Evolutionary conservation across 179 eudicot genomes (phyloP).

Genomic region (Beta corolliflora): DNA sequence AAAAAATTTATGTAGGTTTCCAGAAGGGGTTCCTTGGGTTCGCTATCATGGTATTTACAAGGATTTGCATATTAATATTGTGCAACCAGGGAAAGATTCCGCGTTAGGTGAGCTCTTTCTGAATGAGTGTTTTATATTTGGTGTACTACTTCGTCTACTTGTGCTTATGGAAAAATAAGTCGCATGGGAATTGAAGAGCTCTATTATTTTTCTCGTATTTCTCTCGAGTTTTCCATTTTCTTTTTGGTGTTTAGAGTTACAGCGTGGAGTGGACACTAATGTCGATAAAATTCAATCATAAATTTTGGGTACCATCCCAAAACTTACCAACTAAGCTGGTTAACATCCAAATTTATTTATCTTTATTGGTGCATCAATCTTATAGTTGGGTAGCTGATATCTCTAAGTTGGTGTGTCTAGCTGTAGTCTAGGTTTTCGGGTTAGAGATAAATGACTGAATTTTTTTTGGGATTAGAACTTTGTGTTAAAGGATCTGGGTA

Average conservation of each 20-base stretch:
- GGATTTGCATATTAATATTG: constrained; percentile 63
- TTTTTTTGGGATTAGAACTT: neutral
- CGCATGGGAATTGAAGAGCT: neutral
- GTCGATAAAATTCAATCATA: neutral
- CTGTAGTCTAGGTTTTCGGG: neutral
- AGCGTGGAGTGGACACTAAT: neutral
- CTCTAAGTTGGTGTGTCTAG: neutral
- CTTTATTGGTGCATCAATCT: too few relatives aligned
- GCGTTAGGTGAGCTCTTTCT: constrained; percentile 56
- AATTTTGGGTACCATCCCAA: too few relatives aligned
- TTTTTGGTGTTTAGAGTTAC: neutral
- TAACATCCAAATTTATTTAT: too few relatives aligned
- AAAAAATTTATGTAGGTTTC: constrained; percentile 57
- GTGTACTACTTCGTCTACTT: too few relatives aligned
- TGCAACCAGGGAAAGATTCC: constrained; percentile 90
- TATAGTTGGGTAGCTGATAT: too few relatives aligned
- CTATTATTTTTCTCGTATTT: neutral
- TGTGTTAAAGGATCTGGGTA: neutral
- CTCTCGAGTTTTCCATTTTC: neutral
- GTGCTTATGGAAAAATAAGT: neutral
- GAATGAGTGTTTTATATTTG: too few relatives aligned
- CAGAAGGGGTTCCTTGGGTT: constrained; percentile 91
- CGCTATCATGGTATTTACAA: constrained; percentile 78
- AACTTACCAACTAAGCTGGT: too few relatives aligned
- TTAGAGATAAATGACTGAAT: neutral